Evolutionary conservation across 805 yeast species (phyloP).

Genomic region (Yarrowia alimentaria): DNA sequence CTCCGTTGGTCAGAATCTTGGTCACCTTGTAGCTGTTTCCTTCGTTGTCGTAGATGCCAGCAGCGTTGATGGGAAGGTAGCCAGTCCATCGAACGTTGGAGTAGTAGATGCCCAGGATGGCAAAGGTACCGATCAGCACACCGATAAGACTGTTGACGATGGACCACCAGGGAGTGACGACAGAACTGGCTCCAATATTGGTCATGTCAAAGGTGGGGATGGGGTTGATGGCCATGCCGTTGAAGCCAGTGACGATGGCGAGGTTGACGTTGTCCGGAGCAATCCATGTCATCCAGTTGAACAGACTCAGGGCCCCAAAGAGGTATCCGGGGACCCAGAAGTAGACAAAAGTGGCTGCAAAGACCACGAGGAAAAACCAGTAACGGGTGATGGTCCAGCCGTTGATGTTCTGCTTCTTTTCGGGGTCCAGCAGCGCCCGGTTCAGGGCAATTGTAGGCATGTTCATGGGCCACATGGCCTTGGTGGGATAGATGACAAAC

Average conservation of each 20-base stretch:
- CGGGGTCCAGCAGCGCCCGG: conserved; percentile 48
- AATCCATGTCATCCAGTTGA: conserved; percentile 64
- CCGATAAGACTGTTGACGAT: conserved; percentile 23
- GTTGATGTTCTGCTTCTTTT: conserved; percentile 43
- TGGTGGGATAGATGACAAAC: conserved; percentile 59
- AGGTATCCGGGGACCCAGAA: conserved; percentile 61
- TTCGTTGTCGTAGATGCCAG: conserved; percentile 43
- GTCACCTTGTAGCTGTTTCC: conserved; percentile 48
- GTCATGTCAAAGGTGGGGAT: conserved; percentile 46
- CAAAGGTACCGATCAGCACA: conserved; percentile 23
- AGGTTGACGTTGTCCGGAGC: conserved; percentile 51
- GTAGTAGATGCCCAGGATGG: conserved; percentile 40
- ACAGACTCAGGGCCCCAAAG: conserved; percentile 55
- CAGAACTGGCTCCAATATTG: conserved; percentile 34
- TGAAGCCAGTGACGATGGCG: conserved; percentile 50
- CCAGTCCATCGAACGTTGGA: conserved; percentile 51
- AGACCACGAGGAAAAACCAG: conserved; percentile 44
- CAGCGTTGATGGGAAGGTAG: conserved; percentile 52
- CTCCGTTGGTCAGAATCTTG: conserved; percentile 44
- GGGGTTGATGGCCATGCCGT: conserved; percentile 45
- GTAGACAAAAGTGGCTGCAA: conserved; percentile 47
- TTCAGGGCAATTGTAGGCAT: conserved; percentile 58
- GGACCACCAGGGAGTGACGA: conserved; percentile 30
- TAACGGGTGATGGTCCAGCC: conserved; percentile 54
- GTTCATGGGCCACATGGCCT: conserved; percentile 63